phyloP scores from a whole-genome alignment of 1,284 basidiomycete genomes.

The Sparassis latifolia region DNA sequence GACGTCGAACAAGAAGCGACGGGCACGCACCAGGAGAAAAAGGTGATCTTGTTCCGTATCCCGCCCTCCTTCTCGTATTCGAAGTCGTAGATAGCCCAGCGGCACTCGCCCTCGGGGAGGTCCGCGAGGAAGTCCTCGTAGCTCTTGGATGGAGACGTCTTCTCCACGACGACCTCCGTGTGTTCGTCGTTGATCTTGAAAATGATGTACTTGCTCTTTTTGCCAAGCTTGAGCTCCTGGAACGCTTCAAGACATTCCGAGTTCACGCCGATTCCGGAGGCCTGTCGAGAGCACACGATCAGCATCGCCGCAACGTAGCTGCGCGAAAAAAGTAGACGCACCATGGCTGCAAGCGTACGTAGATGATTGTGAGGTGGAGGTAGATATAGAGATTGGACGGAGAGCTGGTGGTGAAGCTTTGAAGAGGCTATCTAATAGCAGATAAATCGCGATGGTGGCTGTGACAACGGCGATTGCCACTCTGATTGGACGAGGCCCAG shows the following conservation, averaged over 20 bases:
- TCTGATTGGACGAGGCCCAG: conserved; percentile 16
- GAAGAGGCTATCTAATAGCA: conserved; percentile 10
- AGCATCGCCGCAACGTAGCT: conserved; percentile 15
- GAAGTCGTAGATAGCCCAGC: conserved; percentile 93
- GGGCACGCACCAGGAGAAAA: conserved; percentile 70
- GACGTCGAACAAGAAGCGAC: neutral
- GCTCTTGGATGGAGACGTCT: conserved; percentile 37
- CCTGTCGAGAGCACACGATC: conserved; percentile 31
- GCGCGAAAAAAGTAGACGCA: conserved; percentile 11
- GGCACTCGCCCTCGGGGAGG: conserved; percentile 73
- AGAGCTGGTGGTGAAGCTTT: conserved; percentile 7
- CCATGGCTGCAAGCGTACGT: conserved; percentile 13
- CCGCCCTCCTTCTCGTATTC: conserved; percentile 79
- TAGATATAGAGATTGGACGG: conserved; percentile 10
- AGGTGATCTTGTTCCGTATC: conserved; percentile 87
- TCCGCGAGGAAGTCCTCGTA: conserved; percentile 79
- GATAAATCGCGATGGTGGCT: conserved; percentile 22
- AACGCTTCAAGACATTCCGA: conserved; percentile 55
- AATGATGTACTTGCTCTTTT: conserved; percentile 86
- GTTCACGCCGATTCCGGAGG: conserved; percentile 68
- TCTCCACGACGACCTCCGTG: conserved; percentile 75
- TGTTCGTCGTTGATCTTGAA: conserved; percentile 63
- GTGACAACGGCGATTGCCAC: conserved; percentile 27
- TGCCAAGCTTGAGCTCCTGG: conserved; percentile 78
- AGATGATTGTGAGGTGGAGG: conserved; percentile 9